These are phyloP conservation scores for Willaertia magna DNA, from an alignment of 208 protist species.

Conservation along the genomic window DNA sequence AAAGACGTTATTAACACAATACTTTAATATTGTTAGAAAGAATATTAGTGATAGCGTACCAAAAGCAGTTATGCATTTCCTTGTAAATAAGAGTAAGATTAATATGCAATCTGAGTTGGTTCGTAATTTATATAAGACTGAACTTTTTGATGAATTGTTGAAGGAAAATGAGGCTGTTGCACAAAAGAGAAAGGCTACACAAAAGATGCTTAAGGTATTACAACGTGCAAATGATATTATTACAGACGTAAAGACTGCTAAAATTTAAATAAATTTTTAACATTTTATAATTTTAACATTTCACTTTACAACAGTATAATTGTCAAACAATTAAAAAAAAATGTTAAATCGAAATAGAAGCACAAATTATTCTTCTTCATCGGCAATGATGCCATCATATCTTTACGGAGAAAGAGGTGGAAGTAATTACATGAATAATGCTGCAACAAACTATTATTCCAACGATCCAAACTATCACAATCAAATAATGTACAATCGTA, in stretches of 20 bases:
- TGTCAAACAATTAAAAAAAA: too few species aligned
- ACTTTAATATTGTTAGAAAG: conserved; percentile 55
- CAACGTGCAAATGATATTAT: conserved; percentile 60
- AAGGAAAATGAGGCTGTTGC: conserved; percentile 68
- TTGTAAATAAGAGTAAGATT: conserved; percentile 78
- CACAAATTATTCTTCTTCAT: too few species aligned
- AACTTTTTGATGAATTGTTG: conserved; percentile 76
- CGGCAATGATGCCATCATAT: too few species aligned
- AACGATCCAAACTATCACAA: too few species aligned
- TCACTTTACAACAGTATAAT: too few species aligned
- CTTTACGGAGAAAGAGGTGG: too few species aligned
- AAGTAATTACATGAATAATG: too few species aligned
- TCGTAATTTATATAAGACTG: conserved; percentile 74
- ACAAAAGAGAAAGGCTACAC: conserved; percentile 61
- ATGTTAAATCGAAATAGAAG: too few species aligned
- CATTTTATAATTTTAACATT: too few species aligned
- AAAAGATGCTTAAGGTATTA: conserved; percentile 70
- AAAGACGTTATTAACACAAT: conserved; percentile 33
- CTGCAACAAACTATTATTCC: too few species aligned
- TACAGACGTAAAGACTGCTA: conserved; percentile 52
- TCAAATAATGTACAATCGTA: background rate
- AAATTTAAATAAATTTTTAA: background rate
- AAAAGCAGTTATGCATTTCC: conserved; percentile 93
- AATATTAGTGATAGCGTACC: conserved; percentile 60
- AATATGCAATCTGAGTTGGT: conserved; percentile 85